phyloP scores from a whole-genome alignment of 2,329 filamentous ascomycete species.

The Coniochaeta pulveracea region DNA sequence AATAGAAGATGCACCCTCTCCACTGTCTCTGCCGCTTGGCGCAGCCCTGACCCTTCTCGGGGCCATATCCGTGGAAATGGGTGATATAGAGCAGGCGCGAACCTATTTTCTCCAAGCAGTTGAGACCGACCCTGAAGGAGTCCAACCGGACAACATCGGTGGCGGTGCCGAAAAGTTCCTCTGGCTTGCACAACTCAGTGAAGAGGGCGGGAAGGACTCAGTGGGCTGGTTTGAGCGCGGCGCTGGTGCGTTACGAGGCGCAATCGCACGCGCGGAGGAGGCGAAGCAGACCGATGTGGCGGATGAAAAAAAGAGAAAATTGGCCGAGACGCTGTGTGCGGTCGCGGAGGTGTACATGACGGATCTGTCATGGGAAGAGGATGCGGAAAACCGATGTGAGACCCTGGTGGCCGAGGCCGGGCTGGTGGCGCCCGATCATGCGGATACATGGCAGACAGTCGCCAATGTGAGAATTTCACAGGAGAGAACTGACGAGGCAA shows the following conservation, averaged over 20 bases:
- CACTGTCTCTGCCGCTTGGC: constrained; percentile 39
- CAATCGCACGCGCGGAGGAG: constrained; percentile 54
- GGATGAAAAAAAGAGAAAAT: constrained; percentile 64
- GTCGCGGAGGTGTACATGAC: constrained; percentile 99
- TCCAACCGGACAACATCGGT: constrained; percentile 56
- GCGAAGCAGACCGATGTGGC: constrained; percentile 11
- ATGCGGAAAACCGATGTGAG: constrained; percentile 84
- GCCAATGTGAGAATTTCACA: constrained; percentile 93
- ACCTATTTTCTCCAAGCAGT: constrained; percentile 63
- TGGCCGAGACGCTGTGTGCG: constrained; percentile 86
- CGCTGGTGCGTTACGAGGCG: constrained; percentile 57
- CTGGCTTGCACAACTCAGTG: constrained; percentile 83
- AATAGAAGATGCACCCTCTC: constrained; percentile 20
- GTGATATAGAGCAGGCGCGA: constrained; percentile 67
- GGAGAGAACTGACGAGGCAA: constrained; percentile 65
- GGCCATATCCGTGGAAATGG: constrained; percentile 72
- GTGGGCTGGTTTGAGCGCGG: constrained; percentile 60
- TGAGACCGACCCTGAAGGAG: constrained; percentile 64
- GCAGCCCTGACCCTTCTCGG: constrained; percentile 65
- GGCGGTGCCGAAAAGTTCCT: constrained; percentile 90
- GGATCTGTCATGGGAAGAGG: constrained; percentile 83
- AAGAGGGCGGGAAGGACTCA: constrained; percentile 55
- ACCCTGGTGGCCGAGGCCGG: constrained; percentile 82
- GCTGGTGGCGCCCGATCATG: constrained; percentile 65
- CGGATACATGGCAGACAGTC: constrained; percentile 90